These are phyloP conservation scores for Stachybotrys echinatus DNA, from an alignment of 2,329 filamentous ascomycete genomes.

Conservation along the genomic window DNA sequence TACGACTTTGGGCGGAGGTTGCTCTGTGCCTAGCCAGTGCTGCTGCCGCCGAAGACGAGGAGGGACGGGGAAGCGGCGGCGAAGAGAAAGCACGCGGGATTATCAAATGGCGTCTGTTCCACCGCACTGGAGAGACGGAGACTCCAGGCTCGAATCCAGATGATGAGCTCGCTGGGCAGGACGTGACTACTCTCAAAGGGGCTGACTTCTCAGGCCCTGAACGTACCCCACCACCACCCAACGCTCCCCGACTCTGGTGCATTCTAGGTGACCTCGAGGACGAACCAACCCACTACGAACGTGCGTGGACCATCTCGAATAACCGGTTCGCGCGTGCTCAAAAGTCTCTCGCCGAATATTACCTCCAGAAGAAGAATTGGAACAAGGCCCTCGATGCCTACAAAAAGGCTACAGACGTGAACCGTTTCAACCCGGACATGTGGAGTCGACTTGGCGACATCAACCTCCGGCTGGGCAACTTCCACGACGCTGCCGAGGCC, in stretches of 20 bases:
- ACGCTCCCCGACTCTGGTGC: conserved; percentile 85
- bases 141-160: conserved; percentile 33
- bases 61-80: conserved; percentile 47
- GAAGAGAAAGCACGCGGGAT: conserved; percentile 79
- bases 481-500: conserved; percentile 73
- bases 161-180: conserved; percentile 43
- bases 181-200: conserved; percentile 51
- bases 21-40: conserved; percentile 76
- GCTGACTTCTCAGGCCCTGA: conserved; percentile 57
- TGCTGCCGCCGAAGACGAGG: conserved; percentile 52
- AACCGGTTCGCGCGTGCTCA: conserved; percentile 81
- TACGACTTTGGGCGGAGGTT: conserved; percentile 92
- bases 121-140: conserved; percentile 42
- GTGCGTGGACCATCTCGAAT: conserved; percentile 82
- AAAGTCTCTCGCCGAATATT: conserved; percentile 75
- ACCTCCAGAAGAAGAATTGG: conserved; percentile 62
- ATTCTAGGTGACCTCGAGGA: conserved; percentile 87
- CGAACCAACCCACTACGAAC: conserved; percentile 69
- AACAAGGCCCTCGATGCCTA: conserved; percentile 72
- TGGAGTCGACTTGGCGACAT: conserved; percentile 94
- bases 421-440: conserved; percentile 73
- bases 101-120: conserved; percentile 73
- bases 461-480: conserved; percentile 70
- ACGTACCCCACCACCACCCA: conserved; percentile 63
- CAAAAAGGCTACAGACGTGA: conserved; percentile 68